Evolutionary conservation across 2,329 filamentous ascomycete genomes (phyloP).

Genomic region (Phialophora macrospora): DNA sequence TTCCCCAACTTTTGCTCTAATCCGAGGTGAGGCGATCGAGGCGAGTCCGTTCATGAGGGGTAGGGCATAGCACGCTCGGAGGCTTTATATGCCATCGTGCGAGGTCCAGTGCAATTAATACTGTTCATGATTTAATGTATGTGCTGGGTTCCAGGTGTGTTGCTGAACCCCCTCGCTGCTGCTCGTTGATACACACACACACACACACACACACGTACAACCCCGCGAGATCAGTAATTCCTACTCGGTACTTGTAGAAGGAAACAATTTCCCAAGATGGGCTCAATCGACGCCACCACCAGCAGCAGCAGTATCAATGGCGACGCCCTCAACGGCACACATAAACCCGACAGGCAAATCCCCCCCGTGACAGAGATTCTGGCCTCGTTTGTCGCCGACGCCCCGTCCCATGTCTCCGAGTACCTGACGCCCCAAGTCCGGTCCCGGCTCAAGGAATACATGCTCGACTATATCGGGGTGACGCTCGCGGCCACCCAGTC

Average conservation of each 20-base stretch:
- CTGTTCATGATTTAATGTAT: not conserved
- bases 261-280: not conserved
- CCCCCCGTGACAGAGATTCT: conserved; percentile 33
- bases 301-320: not conserved
- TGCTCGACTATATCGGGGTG: conserved; percentile 38
- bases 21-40: conserved; percentile 3
- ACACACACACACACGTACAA: not conserved
- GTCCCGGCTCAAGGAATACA: conserved; percentile 33
- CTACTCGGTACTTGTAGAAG: not conserved
- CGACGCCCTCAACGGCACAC: conserved; percentile 10
- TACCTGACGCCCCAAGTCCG: conserved; percentile 28
- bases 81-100: not conserved
- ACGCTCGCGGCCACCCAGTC: conserved; percentile 32
- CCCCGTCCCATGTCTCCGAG: not conserved
- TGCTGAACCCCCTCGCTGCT: not conserved
- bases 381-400: conserved; percentile 30
- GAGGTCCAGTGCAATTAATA: not conserved
- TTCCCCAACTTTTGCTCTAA: conserved; percentile 5
- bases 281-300: conserved; percentile 4
- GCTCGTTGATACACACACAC: not conserved
- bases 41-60: not conserved
- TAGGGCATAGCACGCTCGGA: not conserved
- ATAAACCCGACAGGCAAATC: not conserved
- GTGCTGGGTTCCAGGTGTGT: not conserved
- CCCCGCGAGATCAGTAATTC: not conserved